Evolutionary conservation across 2,329 filamentous ascomycete genomes (phyloP).

Genomic region (Venturia effusa): DNA sequence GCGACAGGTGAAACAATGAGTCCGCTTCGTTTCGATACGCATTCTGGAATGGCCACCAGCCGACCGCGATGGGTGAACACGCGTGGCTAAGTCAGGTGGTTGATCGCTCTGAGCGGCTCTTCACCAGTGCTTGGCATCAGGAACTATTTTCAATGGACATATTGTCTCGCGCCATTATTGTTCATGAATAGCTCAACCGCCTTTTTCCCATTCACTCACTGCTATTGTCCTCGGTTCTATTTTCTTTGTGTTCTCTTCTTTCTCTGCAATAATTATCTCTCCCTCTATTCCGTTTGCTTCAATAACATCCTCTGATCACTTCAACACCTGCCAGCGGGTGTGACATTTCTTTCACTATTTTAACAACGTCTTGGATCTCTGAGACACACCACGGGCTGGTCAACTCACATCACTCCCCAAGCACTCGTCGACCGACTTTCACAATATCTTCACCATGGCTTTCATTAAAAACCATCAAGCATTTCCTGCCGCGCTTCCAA

Average conservation of each 20-base stretch:
- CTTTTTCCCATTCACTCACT: neutral
- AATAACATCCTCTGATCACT: conserved; percentile 2
- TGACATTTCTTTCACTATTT: neutral
- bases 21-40: neutral
- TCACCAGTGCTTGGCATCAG: neutral
- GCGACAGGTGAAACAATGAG: conserved; percentile 1
- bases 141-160: neutral
- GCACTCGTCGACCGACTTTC: neutral
- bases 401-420: neutral
- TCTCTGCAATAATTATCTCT: neutral
- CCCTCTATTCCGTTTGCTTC: neutral
- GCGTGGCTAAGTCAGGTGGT: neutral
- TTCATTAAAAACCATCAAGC: conserved; percentile 41
- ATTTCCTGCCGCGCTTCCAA: conserved; percentile 45
- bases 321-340: conserved; percentile 5
- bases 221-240: neutral
- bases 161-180: neutral
- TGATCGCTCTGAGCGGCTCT: neutral
- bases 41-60: neutral
- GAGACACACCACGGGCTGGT: neutral
- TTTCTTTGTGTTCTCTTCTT: neutral
- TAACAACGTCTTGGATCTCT: neutral
- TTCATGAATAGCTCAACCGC: conserved; percentile 3
- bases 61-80: neutral
- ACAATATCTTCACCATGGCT: conserved; percentile 28